phyloP scores from a whole-genome alignment of 192 early-diverging fungal genomes.

The Dispira simplex region DNA sequence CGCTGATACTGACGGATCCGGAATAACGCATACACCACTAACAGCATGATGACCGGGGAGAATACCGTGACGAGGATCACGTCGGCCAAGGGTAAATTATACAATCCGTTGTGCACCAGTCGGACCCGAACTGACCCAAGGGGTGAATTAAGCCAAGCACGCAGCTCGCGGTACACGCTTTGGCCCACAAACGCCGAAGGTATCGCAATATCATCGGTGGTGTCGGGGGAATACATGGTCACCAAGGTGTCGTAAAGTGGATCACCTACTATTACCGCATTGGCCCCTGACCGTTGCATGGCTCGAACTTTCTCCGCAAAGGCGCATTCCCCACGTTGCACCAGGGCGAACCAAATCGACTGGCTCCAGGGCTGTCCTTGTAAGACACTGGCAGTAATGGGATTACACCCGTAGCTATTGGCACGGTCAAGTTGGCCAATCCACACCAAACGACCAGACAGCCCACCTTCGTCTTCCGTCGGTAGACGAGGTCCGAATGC shows the following conservation, averaged over 20 bases:
- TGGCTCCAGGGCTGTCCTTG: slow-evolving; percentile 15
- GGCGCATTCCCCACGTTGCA: slow-evolving; percentile 74
- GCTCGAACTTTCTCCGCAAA: slow-evolving; percentile 83
- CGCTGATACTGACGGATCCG: slow-evolving; percentile 54
- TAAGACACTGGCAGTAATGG: slow-evolving; percentile 12
- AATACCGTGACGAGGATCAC: slow-evolving; percentile 67
- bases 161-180: slow-evolving; percentile 44
- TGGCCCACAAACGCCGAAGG: slow-evolving; percentile 78
- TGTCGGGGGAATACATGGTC: slow-evolving; percentile 70
- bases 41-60: slow-evolving; percentile 66
- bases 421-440: slow-evolving; percentile 31
- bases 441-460: slow-evolving; percentile 48
- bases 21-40: slow-evolving; percentile 59
- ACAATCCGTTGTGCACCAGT: slow-evolving; percentile 30
- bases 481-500: slow-evolving; percentile 68
- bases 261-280: slow-evolving; percentile 81
- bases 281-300: slow-evolving; percentile 76
- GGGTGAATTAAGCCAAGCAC: slow-evolving; percentile 15
- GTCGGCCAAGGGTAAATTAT: slow-evolving; percentile 54
- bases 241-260: slow-evolving; percentile 51
- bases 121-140: slow-evolving; percentile 17
- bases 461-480: slow-evolving; percentile 37
- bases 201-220: slow-evolving; percentile 71
- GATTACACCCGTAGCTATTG: slow-evolving; percentile 43
- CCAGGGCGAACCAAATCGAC: slow-evolving; percentile 63